Conservation (phyloP, 345 rosid genomes). For the Euphorbia pulcherrima region DNA sequence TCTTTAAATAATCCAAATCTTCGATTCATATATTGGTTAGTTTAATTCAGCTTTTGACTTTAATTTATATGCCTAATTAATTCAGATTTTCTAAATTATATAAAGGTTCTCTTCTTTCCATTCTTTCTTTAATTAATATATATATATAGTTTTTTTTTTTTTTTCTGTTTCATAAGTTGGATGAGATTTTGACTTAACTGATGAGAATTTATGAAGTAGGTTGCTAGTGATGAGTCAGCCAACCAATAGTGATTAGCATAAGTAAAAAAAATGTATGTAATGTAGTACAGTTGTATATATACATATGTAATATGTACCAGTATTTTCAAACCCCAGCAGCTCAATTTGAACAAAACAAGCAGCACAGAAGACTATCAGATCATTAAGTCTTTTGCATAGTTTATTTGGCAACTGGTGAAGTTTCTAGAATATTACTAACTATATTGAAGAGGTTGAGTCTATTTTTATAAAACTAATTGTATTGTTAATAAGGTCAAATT, state of each 20-base stretch:
- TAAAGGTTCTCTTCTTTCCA: neutral
- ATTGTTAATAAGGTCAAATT: too few species aligned
- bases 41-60: too few species aligned
- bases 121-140: too few species aligned
- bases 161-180: neutral
- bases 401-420: neutral
- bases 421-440: too few species aligned
- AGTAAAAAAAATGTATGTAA: too few species aligned
- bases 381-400: neutral
- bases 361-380: neutral
- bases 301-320: too few species aligned
- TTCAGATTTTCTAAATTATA: too few species aligned
- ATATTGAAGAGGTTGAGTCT: too few species aligned
- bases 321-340: neutral
- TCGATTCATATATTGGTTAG: too few species aligned
- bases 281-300: neutral
- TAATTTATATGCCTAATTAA: too few species aligned
- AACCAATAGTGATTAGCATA: too few species aligned
- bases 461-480: too few species aligned
- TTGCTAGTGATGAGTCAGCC: neutral
- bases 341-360: neutral
- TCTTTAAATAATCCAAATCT: neutral
- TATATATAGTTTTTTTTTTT: neutral
- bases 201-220: slow-evolving; percentile 1
- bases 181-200: neutral